phyloP scores from a whole-genome alignment of 139 green algal species.

The Chlamydomonas incerta region DNA sequence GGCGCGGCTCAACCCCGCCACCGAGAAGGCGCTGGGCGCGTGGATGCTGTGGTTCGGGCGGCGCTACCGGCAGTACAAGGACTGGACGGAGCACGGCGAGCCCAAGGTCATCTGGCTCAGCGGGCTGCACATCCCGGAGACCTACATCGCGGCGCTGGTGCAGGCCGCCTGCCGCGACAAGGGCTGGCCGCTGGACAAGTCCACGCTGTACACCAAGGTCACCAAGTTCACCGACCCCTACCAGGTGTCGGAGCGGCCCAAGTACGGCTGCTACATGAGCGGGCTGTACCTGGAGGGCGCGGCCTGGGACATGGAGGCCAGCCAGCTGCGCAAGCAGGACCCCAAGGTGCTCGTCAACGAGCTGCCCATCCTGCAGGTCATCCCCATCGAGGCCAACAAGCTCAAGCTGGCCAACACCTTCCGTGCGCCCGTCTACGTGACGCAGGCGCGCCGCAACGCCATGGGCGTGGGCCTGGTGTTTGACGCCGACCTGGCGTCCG shows the following conservation, averaged over 20 bases:
- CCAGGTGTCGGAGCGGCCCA: slow-evolving; percentile 63
- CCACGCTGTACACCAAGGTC: slow-evolving; percentile 87
- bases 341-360: slow-evolving; percentile 86
- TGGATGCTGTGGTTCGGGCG: slow-evolving; percentile 90
- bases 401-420: slow-evolving; percentile 84
- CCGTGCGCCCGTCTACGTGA: slow-evolving; percentile 87
- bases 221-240: slow-evolving; percentile 62
- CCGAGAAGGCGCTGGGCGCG: slow-evolving; percentile 81
- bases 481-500: slow-evolving; percentile 81
- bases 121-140: slow-evolving; percentile 89
- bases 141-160: slow-evolving; percentile 86
- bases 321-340: slow-evolving; percentile 71
- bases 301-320: slow-evolving; percentile 74
- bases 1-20: slow-evolving; percentile 77
- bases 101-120: slow-evolving; percentile 88
- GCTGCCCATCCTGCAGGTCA: slow-evolving; percentile 87
- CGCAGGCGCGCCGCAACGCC: slow-evolving; percentile 82
- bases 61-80: slow-evolving; percentile 76
- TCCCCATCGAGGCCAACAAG: slow-evolving; percentile 86
- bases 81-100: slow-evolving; percentile 84
- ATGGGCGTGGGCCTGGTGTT: slow-evolving; percentile 90
- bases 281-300: slow-evolving; percentile 91
- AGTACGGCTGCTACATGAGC: slow-evolving; percentile 83
- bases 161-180: slow-evolving; percentile 86
- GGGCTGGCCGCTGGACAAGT: slow-evolving; percentile 87